A percentile compares a stretch with the other conserved stretches of the same genome.
Conservation (phyloP, 2,329 filamentous ascomycete species). For the Pseudocercospora ulei region DNA sequence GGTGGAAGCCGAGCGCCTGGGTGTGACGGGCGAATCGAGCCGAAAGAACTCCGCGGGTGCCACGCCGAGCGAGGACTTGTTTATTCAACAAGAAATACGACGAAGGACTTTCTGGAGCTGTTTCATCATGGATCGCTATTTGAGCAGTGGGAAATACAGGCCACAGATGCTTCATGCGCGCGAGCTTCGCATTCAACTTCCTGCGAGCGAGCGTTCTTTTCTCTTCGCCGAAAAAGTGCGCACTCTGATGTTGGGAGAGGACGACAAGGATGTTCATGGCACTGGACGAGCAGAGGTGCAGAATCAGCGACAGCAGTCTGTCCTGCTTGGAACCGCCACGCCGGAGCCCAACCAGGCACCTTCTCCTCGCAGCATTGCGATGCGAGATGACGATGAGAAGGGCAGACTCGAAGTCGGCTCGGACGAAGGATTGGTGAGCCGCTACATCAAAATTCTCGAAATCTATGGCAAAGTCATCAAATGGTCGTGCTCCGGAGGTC, state of each 20-base stretch:
- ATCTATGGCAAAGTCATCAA: slow-evolving; percentile 48
- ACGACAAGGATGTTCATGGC: slow-evolving; percentile 34
- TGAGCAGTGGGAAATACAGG: slow-evolving; percentile 55
- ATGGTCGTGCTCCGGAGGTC: slow-evolving; percentile 51
- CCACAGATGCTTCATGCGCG: slow-evolving; percentile 51
- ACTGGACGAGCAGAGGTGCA: slow-evolving; percentile 35
- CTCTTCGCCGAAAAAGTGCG: slow-evolving; percentile 51
- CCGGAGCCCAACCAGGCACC: slow-evolving; percentile 20
- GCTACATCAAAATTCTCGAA: slow-evolving; percentile 47
- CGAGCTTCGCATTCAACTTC: slow-evolving; percentile 56
- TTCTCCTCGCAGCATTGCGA: slow-evolving; percentile 18
- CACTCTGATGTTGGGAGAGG: slow-evolving; percentile 43
- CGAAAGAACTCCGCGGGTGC: slow-evolving; percentile 25
- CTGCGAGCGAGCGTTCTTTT: slow-evolving; percentile 58
- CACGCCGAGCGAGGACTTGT: slow-evolving; percentile 33
- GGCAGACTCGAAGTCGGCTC: slow-evolving; percentile 47
- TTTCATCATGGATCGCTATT: slow-evolving; percentile 60
- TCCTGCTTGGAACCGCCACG: slow-evolving; percentile 26
- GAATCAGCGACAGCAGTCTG: slow-evolving; percentile 43
- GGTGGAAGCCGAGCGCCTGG: slow-evolving; percentile 36
- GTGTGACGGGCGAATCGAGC: slow-evolving; percentile 17
- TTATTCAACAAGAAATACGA: slow-evolving; percentile 54
- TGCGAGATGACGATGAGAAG: slow-evolving; percentile 36
- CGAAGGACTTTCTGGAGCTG: slow-evolving; percentile 66
- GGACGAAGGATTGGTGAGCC: slow-evolving; percentile 41